Conservation (phyloP, 129 eudicot species). For the Saussurea involucrata region DNA sequence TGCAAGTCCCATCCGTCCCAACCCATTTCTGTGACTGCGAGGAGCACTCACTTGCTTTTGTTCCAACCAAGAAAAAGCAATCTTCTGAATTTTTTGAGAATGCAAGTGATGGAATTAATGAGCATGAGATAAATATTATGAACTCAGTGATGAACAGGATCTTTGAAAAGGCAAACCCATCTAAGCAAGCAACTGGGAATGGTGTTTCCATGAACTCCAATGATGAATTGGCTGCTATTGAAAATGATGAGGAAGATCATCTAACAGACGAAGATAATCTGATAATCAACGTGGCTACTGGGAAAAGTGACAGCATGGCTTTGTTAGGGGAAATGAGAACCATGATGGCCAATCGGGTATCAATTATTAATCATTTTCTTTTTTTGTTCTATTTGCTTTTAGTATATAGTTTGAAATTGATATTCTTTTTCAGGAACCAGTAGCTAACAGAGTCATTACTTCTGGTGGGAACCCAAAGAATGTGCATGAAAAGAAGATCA, state of each 20-base stretch:
- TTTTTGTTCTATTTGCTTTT: neutral
- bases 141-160: conserved; percentile 69
- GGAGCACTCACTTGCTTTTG: conserved; percentile 51
- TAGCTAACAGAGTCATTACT: conserved; percentile 14
- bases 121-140: conserved; percentile 65
- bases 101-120: conserved; percentile 45
- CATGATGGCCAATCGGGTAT: conserved; percentile 42
- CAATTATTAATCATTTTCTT: neutral
- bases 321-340: conserved; percentile 26
- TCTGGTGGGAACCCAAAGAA: conserved; percentile 24
- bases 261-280: conserved; percentile 72
- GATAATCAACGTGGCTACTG: conserved; percentile 54
- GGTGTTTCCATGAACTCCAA: neutral
- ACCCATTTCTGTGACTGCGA: conserved; percentile 88
- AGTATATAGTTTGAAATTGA: conserved; percentile 1
- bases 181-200: conserved; percentile 16
- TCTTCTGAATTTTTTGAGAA: conserved; percentile 27
- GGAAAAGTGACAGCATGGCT: conserved; percentile 30
- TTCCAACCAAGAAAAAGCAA: conserved; percentile 23
- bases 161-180: conserved; percentile 38
- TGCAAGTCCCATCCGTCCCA: conserved; percentile 67
- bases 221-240: conserved; percentile 33
- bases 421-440: conserved; percentile 26
- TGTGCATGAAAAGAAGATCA: conserved; percentile 17
- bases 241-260: conserved; percentile 34